phyloP scores from a whole-genome alignment of 225 moss, liverwort and hornwort species.

The Ulota crispa region DNA sequence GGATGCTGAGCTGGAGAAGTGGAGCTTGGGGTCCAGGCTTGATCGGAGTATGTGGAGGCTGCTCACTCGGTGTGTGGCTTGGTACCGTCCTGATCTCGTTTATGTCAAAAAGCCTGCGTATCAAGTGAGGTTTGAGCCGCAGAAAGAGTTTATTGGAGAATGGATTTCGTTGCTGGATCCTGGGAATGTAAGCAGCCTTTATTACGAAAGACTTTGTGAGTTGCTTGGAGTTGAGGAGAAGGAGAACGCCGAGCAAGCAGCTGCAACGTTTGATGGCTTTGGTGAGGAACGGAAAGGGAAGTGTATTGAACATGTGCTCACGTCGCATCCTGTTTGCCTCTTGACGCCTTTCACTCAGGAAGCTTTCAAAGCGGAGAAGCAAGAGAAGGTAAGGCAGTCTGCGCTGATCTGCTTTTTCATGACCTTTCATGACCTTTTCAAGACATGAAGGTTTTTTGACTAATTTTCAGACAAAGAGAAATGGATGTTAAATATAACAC shows the following conservation, averaged over 20 bases:
- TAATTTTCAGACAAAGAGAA: too few species aligned
- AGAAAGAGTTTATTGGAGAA: slow-evolving; percentile 57
- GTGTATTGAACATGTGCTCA: slow-evolving; percentile 75
- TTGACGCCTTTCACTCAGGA: slow-evolving; percentile 44
- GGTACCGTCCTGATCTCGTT: slow-evolving; percentile 85
- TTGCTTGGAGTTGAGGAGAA: slow-evolving; percentile 58
- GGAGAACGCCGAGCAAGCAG: slow-evolving; percentile 42
- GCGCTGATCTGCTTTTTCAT: too few species aligned
- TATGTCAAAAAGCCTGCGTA: slow-evolving; percentile 73
- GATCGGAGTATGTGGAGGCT: slow-evolving; percentile 36
- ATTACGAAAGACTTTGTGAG: slow-evolving; percentile 56
- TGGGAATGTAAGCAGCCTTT: slow-evolving; percentile 28
- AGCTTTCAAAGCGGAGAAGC: slow-evolving; percentile 28
- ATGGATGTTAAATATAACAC: too few species aligned
- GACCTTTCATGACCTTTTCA: too few species aligned
- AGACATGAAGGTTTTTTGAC: too few species aligned
- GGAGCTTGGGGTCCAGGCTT: slow-evolving; percentile 47
- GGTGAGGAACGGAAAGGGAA: slow-evolving; percentile 53
- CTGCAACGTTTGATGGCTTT: slow-evolving; percentile 43
- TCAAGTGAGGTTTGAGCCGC: slow-evolving; percentile 81
- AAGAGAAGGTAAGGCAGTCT: not conserved
- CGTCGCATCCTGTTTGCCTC: slow-evolving; percentile 65
- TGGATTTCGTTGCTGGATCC: slow-evolving; percentile 59
- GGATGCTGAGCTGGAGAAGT: slow-evolving; percentile 51
- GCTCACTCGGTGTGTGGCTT: slow-evolving; percentile 57